A percentile compares a stretch with the other conserved stretches of the same genome.
phyloP scores from a whole-genome alignment of 1,284 basidiomycete species.

The Hymenochaete sp. region DNA sequence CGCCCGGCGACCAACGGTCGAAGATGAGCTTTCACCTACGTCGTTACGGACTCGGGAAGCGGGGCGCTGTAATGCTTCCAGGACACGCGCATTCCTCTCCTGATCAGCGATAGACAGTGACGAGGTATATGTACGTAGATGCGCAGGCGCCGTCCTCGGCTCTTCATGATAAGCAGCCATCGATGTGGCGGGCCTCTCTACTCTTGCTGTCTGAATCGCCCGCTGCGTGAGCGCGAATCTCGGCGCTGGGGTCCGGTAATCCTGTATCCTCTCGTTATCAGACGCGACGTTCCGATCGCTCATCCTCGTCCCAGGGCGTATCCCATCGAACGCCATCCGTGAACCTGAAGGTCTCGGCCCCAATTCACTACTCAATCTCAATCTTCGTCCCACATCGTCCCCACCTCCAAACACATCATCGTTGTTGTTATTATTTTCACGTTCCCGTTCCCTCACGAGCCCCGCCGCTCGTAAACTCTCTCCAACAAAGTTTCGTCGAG shows the following conservation, averaged over 20 bases:
- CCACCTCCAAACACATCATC: conserved; percentile 34
- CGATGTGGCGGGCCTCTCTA: conserved; percentile 35
- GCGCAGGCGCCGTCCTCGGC: conserved; percentile 31
- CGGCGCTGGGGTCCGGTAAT: too few relatives aligned
- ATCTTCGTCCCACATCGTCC: conserved; percentile 3
- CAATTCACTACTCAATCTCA: conserved; percentile 11
- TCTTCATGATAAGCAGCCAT: conserved; percentile 38
- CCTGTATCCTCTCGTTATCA: conserved; percentile 2
- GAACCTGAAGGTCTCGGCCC: conserved; percentile 2
- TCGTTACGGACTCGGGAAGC: conserved; percentile 12
- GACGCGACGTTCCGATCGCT: conserved; percentile 6
- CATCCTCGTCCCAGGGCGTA: conserved; percentile 7
- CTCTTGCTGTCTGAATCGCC: conserved; percentile 21
- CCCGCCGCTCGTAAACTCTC: conserved; percentile 69
- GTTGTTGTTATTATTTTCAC: too few relatives aligned
- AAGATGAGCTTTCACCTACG: conserved; percentile 9
- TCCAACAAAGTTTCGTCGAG: conserved; percentile 49
- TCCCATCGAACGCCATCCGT: background rate
- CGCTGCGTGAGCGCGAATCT: conserved; percentile 18
- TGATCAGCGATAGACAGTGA: conserved; percentile 23
- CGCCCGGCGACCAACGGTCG: too few relatives aligned
- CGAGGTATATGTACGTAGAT: conserved; percentile 29
- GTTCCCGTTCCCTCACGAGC: conserved; percentile 35
- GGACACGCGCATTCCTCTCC: conserved; percentile 14
- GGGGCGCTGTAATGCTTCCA: too few relatives aligned